Evolutionary conservation across 1,139 yeast species (phyloP), one percentile per base, ranked within the genome.

Genomic region (Kodamaea sp.): DNA sequence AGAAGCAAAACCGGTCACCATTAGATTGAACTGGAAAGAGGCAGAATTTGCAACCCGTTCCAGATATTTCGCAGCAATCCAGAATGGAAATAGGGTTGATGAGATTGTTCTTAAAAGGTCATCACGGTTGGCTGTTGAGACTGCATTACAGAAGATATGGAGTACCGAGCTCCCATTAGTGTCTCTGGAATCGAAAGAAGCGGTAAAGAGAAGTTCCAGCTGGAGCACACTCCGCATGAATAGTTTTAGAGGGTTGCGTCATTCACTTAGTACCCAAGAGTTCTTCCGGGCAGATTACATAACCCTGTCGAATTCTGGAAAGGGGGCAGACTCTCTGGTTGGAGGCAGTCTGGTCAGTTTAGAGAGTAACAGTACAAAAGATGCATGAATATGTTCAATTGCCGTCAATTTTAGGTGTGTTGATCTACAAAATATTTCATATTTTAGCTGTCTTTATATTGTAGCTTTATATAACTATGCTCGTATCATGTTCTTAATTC

Each of bases 11-110:
- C 29, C 41, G 1, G 23, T 49, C 6, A 18, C 32, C 9, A 29
- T 51, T 9, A 21, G 30, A 4, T 14, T 46, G 11, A 35, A 42
- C 30, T 44, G 47, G 33, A 26, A 16, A n/a, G 28, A 29, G 9
- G 20, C 13, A 21, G 8, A 4, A 8, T 8, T 25, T 29, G 19
- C 16, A 16, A 18, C 22, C 14, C n/a, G n/a, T n/a, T 7, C 16
- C 23, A 11, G 24, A 13, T 22, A 22, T 19, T 25, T 28, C 30
- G 35, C 35, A 32, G 28, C 27, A 27, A 32, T 7, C 9, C 8
- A 6, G 9, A 18, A 6, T 7, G 21, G 9, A 18, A 18, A 9
- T 18, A 18, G 6, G 8, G 9, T 7, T 9, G 6, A 18, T 9
- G 21, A 13, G 9, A 10, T 26, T 8, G 7, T n/a, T 8, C 23